Base-by-base conservation (phyloP, 1,139 yeast species). In the Pichia sp. region DNA sequence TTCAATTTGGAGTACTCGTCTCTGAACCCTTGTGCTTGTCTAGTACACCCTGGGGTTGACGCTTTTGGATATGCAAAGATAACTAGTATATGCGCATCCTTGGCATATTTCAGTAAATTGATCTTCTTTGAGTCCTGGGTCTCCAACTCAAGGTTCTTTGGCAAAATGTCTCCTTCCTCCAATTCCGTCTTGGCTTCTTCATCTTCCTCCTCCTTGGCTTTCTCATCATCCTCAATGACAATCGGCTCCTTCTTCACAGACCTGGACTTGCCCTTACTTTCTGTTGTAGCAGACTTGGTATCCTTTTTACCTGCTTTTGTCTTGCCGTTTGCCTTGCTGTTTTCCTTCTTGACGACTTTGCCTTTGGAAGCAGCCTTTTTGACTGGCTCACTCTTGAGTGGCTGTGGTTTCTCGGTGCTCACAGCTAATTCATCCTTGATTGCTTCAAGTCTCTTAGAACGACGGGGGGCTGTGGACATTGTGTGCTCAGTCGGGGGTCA, bases 11-110 rank as follows among this genome's bases (percentile, higher is more conserved):
- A 75, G 67, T 74, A 84, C 62, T 81, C 81, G 62, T 81, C 84
- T 64, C 93, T 84, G 70, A 87, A 93, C 0, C 97, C 97, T 70
- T 88, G 80, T 1, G 90, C 97, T 72, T 93, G 99, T 65, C 90
- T 80, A 0, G 95, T 90, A 71, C 98, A 92, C 1, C 98, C 98
- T 1, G 97, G 97, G 0, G 99, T 93, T 41, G 87, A 84, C 0
- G 98, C 99, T 66, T 80, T 87, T 54, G 99, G 98, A 67, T 90
- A 93, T 15, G 96, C 81, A 68, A 87, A 87, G 45, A 87, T 79
- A 52, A 88, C 78, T 63, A 85, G 72, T 50, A 80, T 76, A 56
- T 78, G 78, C 47, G 80, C 71, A 11, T 76, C 70, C 19, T 70
- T 62, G 7, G 84, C 81, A 16, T 78, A 72, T 16, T 79, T 75